Evolutionary conservation across 2,329 filamentous ascomycete genomes (phyloP).

Genomic region (Clarireedia homoeocarpa): DNA sequence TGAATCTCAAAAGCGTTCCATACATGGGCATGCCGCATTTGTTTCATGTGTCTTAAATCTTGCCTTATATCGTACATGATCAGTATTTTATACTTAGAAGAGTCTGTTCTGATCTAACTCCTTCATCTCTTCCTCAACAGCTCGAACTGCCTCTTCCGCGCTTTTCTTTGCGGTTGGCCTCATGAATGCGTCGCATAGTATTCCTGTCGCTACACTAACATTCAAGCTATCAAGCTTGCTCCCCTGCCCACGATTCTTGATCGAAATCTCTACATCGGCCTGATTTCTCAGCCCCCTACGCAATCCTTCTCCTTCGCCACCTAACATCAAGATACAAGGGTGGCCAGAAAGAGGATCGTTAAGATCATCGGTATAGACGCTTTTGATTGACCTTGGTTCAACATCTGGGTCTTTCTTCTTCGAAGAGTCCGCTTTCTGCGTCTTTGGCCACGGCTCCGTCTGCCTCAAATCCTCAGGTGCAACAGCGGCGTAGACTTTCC

Average conservation of each 20-base stretch:
- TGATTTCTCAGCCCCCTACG: slow-evolving; percentile 53
- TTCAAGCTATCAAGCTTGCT: slow-evolving; percentile 81
- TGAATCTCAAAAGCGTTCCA: too few relatives aligned
- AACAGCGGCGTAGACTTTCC: slow-evolving; percentile 76
- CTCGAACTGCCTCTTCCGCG: neutral
- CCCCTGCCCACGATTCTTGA: slow-evolving; percentile 42
- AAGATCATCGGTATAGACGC: slow-evolving; percentile 41
- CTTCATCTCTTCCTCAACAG: neutral
- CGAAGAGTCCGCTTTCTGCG: too few relatives aligned
- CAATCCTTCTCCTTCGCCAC: slow-evolving; percentile 72
- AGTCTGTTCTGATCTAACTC: neutral
- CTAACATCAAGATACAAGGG: slow-evolving; percentile 74
- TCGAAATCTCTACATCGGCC: slow-evolving; percentile 59
- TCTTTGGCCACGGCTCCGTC: too few relatives aligned
- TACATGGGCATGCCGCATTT: neutral
- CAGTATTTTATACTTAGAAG: slow-evolving; percentile 3
- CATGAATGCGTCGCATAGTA: slow-evolving; percentile 66
- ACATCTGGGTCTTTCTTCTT: slow-evolving; percentile 2
- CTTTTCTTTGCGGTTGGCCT: slow-evolving; percentile 17
- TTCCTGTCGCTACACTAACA: slow-evolving; percentile 77
- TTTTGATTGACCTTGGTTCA: neutral
- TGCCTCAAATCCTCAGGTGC: slow-evolving; percentile 34
- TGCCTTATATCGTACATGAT: neutral
- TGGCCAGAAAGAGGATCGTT: slow-evolving; percentile 48
- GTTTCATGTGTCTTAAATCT: too few relatives aligned